Percentiles rank a stretch among this genome's conserved stretches.
Conservation (phyloP, 225 moss, liverwort and hornwort genomes). For the Ulota crispa region DNA sequence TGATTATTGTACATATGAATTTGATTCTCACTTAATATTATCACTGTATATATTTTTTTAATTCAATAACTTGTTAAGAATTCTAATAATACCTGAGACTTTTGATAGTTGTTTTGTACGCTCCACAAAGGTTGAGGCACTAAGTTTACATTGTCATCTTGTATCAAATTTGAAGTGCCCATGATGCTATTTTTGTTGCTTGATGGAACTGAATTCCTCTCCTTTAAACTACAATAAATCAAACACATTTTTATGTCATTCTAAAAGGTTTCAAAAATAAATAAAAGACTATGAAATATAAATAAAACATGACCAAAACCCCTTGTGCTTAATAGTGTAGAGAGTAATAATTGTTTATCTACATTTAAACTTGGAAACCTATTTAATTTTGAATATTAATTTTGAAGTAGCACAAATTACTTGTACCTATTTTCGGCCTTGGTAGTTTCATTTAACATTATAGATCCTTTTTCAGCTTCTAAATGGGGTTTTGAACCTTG, state of each 20-base stretch:
- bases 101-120: conserved; percentile 34
- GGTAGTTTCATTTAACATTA: conserved; percentile 15
- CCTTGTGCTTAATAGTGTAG: background rate
- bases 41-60: background rate
- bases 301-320: accelerated
- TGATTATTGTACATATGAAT: background rate
- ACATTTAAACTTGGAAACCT: accelerated
- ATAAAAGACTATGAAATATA: background rate
- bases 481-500: conserved; percentile 33
- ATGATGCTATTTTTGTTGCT: conserved; percentile 41
- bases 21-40: accelerated
- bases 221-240: background rate
- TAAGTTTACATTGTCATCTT: conserved; percentile 44
- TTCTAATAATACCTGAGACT: conserved; percentile 30
- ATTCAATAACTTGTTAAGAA: background rate
- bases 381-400: too few relatives aligned
- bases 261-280: background rate
- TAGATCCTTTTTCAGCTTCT: conserved; percentile 14
- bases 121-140: conserved; percentile 31
- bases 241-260: background rate
- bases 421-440: conserved; percentile 48
- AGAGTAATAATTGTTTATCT: background rate
- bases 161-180: conserved; percentile 17
- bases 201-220: background rate
- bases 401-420: background rate